phyloP scores from a whole-genome alignment of 2,329 filamentous ascomycete genomes.

The Metarhizium humberi region DNA sequence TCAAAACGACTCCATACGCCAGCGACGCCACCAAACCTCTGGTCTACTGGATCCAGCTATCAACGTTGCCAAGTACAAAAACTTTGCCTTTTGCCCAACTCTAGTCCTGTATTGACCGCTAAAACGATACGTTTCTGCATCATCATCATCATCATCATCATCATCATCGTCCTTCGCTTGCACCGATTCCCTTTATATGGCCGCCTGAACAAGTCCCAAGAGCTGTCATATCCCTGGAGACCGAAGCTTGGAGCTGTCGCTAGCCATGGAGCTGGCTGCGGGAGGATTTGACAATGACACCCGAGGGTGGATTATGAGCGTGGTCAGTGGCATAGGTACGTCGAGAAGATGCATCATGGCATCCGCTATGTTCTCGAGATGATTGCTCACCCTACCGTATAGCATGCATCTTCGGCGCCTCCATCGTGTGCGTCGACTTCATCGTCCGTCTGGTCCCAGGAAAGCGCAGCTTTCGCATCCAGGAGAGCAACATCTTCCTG shows the following conservation, averaged over 20 bases:
- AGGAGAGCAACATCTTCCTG: constrained; percentile 81
- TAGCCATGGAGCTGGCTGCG: constrained; percentile 27
- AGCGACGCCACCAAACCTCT: not conserved
- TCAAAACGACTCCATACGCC: not conserved
- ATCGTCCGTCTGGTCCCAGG: constrained; percentile 64
- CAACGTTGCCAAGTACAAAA: not conserved
- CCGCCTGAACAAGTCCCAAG: not conserved
- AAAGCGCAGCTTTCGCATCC: constrained; percentile 71
- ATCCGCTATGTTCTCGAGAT: not conserved
- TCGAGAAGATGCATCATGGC: constrained; percentile 9
- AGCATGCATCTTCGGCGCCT: constrained; percentile 65
- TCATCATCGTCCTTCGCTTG: too few species aligned
- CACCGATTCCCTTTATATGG: not conserved
- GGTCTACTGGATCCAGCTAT: not conserved
- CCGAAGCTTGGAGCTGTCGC: not conserved
- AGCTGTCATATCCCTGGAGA: not conserved
- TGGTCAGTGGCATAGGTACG: constrained; percentile 67
- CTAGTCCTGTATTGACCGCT: too few species aligned
- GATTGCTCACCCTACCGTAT: constrained; percentile 1
- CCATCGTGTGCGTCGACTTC: constrained; percentile 80
- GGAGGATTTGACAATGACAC: constrained; percentile 63
- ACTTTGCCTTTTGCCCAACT: not conserved
- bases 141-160: too few species aligned
- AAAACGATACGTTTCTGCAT: not conserved
- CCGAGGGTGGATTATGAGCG: constrained; percentile 85